phyloP scores from a whole-genome alignment of 208 protist genomes.

The Acanthamoeba sp. region DNA sequence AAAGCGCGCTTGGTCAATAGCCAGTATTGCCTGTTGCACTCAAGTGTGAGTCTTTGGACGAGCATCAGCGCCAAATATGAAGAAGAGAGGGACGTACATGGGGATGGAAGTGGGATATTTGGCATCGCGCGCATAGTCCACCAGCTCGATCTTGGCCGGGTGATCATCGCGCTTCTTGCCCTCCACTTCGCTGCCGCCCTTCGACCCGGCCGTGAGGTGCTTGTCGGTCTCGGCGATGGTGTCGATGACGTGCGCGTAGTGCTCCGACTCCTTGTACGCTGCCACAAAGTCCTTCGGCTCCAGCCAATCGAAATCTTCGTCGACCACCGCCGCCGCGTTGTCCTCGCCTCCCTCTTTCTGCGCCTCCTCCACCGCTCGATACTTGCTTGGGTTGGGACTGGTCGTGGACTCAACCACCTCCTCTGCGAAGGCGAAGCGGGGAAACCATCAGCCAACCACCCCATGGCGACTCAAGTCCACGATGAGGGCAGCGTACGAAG shows the following conservation, averaged over 20 bases:
- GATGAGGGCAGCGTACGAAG: too few relatives aligned
- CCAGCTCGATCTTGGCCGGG: conserved; percentile 62
- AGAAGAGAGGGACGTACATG: not conserved
- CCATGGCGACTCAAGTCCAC: too few relatives aligned
- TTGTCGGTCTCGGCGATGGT: conserved; percentile 23
- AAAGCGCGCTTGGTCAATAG: not conserved
- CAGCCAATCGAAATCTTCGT: conserved; percentile 61
- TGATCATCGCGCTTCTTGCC: too few relatives aligned
- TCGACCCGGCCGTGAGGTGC: not conserved
- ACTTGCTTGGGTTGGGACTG: conserved; percentile 33
- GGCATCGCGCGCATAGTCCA: not conserved
- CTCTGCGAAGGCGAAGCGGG: too few relatives aligned
- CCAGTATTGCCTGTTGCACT: conserved; percentile 47
- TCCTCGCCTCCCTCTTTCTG: not conserved
- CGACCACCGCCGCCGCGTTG: not conserved
- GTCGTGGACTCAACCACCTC: conserved; percentile 55
- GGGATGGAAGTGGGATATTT: conserved; percentile 36
- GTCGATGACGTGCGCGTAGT: conserved; percentile 1
- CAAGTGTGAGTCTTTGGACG: too few relatives aligned
- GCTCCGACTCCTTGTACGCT: conserved; percentile 26
- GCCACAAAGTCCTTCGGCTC: conserved; percentile 71
- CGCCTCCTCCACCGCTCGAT: not conserved
- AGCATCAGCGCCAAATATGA: not conserved
- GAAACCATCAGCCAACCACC: too few relatives aligned
- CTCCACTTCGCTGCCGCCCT: not conserved